Conservation (phyloP, 106 monocot genomes). For the Cymbidium sinense region DNA sequence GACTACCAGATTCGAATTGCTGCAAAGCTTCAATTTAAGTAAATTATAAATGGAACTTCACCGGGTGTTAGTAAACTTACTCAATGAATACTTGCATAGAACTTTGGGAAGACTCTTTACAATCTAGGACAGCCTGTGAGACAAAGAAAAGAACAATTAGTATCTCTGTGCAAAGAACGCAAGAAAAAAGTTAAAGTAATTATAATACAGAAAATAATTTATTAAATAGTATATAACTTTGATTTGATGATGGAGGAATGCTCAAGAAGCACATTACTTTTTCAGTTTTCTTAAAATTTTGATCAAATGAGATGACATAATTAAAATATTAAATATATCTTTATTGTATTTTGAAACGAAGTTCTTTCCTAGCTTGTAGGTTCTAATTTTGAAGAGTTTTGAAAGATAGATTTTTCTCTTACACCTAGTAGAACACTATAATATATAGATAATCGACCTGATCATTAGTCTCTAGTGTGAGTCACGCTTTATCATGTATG, state of each 20-base stretch:
- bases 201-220: not conserved
- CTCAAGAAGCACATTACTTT: not conserved
- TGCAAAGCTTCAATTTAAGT: not conserved
- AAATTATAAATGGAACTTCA: not conserved
- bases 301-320: not conserved
- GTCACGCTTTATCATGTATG: not conserved
- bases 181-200: not conserved
- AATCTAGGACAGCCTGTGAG: conserved; percentile 45
- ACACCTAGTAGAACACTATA: too few relatives aligned
- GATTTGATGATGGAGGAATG: not conserved
- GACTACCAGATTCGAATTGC: not conserved
- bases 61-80: conserved; percentile 31
- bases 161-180: not conserved
- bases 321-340: not conserved
- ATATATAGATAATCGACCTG: not conserved
- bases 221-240: too few relatives aligned
- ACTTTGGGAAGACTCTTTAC: conserved; percentile 13
- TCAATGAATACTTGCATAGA: conserved; percentile 44
- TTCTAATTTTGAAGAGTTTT: not conserved
- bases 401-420: not conserved
- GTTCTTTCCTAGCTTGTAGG: not conserved
- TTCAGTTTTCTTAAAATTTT: not conserved
- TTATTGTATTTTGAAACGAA: not conserved
- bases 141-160: conserved; percentile 5
- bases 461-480: not conserved